Base-by-base conservation (phyloP, 1,284 basidiomycete genomes). In the Ganoderma meredithae region DNA sequence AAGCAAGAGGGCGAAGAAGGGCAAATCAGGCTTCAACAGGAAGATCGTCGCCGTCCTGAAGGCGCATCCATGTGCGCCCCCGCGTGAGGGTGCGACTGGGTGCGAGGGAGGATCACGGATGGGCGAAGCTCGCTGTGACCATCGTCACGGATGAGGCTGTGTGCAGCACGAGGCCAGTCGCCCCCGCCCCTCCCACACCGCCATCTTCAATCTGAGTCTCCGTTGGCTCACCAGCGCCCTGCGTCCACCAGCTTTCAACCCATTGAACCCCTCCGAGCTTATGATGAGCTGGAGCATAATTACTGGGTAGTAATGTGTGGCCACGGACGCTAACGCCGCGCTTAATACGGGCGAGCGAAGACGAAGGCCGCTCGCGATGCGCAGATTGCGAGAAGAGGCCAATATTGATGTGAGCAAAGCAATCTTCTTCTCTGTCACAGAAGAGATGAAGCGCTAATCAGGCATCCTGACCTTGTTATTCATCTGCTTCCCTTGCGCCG, bases 401-500 rank as follows among this genome's bases (percentile, higher is more conserved):
- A 31, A 31, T 31, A 64, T 70, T 71, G 72, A 72, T 73, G 72
- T 73, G 70, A 72, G 73, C 63, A 64, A 36, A 60, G 63, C 65
- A 52, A 69, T 70, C 66, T 68, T 65, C 67, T 69, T 73, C 71
- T 63, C 66, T 71, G 70, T 72, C 69, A 70, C 66, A 67, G 62
- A 70, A 69, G 63, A 22, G 15, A 39, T 58, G 65, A 58, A 66
- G 74, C 75, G 75, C 74, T 72, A 72, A 76, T 76, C 75, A 76
- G 61, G n/a, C 25, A 65, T 62, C 49, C 65, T 33, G 52, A 55
- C 52, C 52, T 49, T 66, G 66, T 41, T 62, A 58, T 63, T 59
- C 43, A 59, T 65, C 64, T 61, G 36, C 40, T 31, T n/a, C 25
- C 58, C 66, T 33, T 40, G 44, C 60, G n/a, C 63, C 39, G 58